These are phyloP conservation scores for Claviceps spartinae DNA, from an alignment of 2,329 filamentous ascomycete species.

Conservation along the genomic window DNA sequence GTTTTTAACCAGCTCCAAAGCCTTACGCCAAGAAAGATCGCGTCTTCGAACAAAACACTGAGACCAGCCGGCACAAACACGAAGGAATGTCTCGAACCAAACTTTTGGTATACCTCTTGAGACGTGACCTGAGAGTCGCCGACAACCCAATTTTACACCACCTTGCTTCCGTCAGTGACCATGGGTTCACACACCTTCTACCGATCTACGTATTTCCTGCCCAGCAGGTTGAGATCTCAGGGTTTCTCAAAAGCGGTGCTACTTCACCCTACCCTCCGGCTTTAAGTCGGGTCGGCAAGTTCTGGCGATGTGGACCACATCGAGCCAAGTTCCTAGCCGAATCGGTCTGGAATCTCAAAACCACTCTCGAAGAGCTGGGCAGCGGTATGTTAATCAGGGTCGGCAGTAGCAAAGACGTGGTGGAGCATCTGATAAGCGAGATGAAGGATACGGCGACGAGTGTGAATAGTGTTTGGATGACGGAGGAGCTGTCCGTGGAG, in stretches of 20 bases:
- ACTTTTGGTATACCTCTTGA: conserved; percentile 56
- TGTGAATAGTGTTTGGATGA: conserved; percentile 61
- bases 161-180: conserved; percentile 32
- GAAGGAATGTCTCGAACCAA: conserved; percentile 24
- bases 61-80: background rate
- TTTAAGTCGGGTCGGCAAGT: conserved; percentile 47
- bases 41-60: no score
- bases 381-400: conserved; percentile 52
- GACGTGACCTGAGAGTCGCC: conserved; percentile 56
- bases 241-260: conserved; percentile 45
- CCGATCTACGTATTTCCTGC: conserved; percentile 58
- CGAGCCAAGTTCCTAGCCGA: conserved; percentile 60
- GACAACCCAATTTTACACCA: conserved; percentile 63
- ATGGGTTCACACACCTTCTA: conserved; percentile 53
- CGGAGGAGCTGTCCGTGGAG: conserved; percentile 53
- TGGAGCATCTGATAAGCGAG: conserved; percentile 41
- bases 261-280: conserved; percentile 57
- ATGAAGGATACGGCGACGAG: conserved; percentile 27
- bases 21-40: background rate
- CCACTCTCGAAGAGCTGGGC: conserved; percentile 40
- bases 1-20: background rate
- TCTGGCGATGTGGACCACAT: conserved; percentile 63
- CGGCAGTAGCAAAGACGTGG: conserved; percentile 45
- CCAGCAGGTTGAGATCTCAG: conserved; percentile 60
- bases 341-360: conserved; percentile 59